Conservation (phyloP, 164 flowering plant species). For the Amborella trichopoda region DNA sequence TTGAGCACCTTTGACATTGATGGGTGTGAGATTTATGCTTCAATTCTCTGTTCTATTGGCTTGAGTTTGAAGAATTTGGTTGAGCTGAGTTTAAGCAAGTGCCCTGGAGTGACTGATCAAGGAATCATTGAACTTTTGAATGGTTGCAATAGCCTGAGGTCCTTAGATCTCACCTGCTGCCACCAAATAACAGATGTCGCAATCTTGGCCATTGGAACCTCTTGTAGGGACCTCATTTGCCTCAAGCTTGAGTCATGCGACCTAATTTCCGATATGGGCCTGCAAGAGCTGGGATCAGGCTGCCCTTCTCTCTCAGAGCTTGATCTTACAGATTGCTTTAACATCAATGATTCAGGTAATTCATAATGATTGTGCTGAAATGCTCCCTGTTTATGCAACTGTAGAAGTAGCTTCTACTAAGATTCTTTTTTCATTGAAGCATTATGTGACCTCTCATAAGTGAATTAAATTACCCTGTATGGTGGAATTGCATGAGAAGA, state of each 20-base stretch:
- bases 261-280: slow-evolving; percentile 36
- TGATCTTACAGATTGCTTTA: slow-evolving; percentile 70
- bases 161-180: slow-evolving; percentile 57
- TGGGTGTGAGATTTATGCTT: slow-evolving; percentile 34
- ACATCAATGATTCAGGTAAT: slow-evolving; percentile 42
- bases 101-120: slow-evolving; percentile 45
- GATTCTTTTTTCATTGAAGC: not conserved
- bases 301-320: slow-evolving; percentile 41
- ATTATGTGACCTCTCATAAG: not conserved
- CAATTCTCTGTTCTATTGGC: slow-evolving; percentile 19
- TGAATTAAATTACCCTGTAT: no score
- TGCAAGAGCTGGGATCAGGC: slow-evolving; percentile 28
- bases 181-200: slow-evolving; percentile 38
- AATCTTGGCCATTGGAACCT: slow-evolving; percentile 35
- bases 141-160: slow-evolving; percentile 27
- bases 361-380: not conserved
- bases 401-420: no score
- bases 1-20: slow-evolving; percentile 33
- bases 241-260: slow-evolving; percentile 61
- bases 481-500: no score
- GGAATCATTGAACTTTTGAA: slow-evolving; percentile 39
- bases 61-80: slow-evolving; percentile 26
- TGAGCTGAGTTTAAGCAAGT: slow-evolving; percentile 58
- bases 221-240: slow-evolving; percentile 33
- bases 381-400: not conserved